Base-by-base conservation (phyloP, 1,284 basidiomycete genomes). In the Irpex lacteus region DNA sequence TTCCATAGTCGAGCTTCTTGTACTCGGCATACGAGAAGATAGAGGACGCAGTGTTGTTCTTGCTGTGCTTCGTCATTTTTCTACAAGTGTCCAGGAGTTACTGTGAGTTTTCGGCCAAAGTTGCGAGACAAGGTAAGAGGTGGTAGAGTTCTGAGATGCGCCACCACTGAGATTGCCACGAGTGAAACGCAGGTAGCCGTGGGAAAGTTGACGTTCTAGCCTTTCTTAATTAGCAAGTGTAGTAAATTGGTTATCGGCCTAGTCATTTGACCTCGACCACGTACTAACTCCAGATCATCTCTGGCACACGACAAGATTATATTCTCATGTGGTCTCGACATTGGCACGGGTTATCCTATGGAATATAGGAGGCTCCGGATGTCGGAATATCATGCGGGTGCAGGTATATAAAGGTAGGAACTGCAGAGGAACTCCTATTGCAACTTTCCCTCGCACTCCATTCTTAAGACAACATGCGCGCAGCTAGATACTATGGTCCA, bases 1-100 rank as follows among this genome's bases (percentile, higher is more conserved):
- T 92, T 8, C 92, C 93, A 81, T 93, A 92, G 67, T 91, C 86
- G 7, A 92, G 82, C 73, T 87, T 92, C 74, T 91, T 90, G 74
- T 91, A 89, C 73, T 95, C 93, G 3, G 91, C 91, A 71, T 94
- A 93, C 19, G 91, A 93, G 76, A 95, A 95, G 64, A 91, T 87
- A 0, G 91, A 92, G 9, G 90, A 92, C 6, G 90, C 90, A 3
- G 93, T 94, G 72, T 94, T 94, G 75, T 94, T 94, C 77, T 93
- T 94, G 82, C 89, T 91, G 74, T 94, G 92, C 77, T 93, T 93
- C 60, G 91, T 92, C 91, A 94, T 94, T 13, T 52, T n/a, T 3
- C 7, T 13, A 2, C 2, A 18, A n/a, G 3, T n/a, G 50, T 1
- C 19, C 50, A 52, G 21, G 11, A 11, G 15, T 44, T 44, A 5